Conservation (phyloP, 768 basidiomycete species). For the Trichaptum fuscoviolaceum region DNA sequence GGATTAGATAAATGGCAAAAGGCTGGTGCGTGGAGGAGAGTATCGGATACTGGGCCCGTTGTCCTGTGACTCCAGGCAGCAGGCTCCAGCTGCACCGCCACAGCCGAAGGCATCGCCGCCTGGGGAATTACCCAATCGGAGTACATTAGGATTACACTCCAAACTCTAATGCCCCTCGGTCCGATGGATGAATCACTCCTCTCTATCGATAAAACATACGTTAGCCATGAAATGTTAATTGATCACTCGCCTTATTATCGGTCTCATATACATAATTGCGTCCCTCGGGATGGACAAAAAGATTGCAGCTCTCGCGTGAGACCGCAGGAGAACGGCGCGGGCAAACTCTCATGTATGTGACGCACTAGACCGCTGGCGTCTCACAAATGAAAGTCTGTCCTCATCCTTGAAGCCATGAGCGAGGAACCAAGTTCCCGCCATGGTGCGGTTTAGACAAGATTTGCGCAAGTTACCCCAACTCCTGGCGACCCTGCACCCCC, state of each 20-base stretch:
- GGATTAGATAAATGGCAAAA: not conserved
- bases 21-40: not conserved
- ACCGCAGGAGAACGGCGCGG: no score
- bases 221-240: not conserved
- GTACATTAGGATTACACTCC: not conserved
- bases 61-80: not conserved
- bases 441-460: not conserved
- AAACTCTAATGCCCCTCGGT: not conserved
- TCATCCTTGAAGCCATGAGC: not conserved
- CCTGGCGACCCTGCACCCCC: not conserved
- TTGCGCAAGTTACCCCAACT: not conserved
- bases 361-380: not conserved
- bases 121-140: not conserved
- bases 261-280: no score
- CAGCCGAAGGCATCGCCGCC: no score
- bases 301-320: not conserved
- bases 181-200: not conserved
- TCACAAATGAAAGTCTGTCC: constrained; percentile 1
- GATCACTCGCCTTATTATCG: not conserved
- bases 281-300: not conserved
- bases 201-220: not conserved
- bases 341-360: not conserved
- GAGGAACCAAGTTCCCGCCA: not conserved
- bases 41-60: not conserved
- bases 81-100: not conserved